Base-by-base conservation (phyloP, 2,329 filamentous ascomycete genomes). In the Ophiocordyceps camponoti-rufipedis region DNA sequence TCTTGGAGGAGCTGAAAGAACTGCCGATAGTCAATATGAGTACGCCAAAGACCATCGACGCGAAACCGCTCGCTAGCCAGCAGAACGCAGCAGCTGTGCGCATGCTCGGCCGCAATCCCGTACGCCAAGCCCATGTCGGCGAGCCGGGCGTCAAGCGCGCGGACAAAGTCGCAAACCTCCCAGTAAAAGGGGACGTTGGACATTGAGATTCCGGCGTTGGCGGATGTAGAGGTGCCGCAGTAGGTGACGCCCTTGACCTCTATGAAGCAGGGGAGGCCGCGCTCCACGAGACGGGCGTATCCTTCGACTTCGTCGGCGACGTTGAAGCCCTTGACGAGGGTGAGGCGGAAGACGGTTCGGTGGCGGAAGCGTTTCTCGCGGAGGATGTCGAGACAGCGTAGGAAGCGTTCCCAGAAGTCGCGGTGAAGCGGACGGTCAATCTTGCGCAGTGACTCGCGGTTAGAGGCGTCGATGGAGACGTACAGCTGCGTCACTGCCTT, bases 161-260 rank as follows among this genome's bases (percentile, higher is more conserved):
- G 71, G 10, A 93, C 87, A 56, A 95, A 96, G 2, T 80, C 77
- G 33, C 75, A 75, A 3, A 95, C 84, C 63, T 95, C 89, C 60
- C 83, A 81, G 65, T 95, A 96, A 58, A 94, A 96, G 0, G 89
- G 89, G 10, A 96, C 91, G 57, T 96, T 96, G 55, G 85, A 78
- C 89, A 96, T 96, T n/a, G 80, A 91, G 42, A 96, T 69, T 0
- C 89, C 89, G 0, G 86, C 88, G 45, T 80, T 82, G 4, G 83
- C 80, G 9, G 84, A 84, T 1, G 86, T 86, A 8, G 81, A 81
- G 0, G 89, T 96, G 39, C 91, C 91, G 62, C 91, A 96, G 66
- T 91, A 96, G 0, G 89, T 96, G 35, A 96, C 89, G 46, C 89
- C 89, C 67, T 96, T 96, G 61, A 96, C 75, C 67, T 96, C 89